phyloP scores from a whole-genome alignment of 2,329 filamentous ascomycete species.

The Aspergillus melleus region DNA sequence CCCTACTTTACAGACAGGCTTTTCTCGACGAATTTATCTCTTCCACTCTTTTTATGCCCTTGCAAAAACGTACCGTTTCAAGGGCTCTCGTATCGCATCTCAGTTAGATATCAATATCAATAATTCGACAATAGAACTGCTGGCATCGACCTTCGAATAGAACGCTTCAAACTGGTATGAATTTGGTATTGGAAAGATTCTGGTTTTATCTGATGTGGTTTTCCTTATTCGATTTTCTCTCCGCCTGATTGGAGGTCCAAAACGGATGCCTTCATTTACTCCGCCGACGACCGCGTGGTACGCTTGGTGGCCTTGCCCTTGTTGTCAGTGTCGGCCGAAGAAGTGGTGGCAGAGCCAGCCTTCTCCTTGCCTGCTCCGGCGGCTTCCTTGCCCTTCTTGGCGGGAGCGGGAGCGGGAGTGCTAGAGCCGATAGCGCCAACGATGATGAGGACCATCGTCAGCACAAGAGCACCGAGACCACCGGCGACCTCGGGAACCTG shows the following conservation, averaged over 20 bases:
- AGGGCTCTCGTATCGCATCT: background rate
- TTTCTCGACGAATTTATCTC: background rate
- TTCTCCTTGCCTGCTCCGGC: slow-evolving; percentile 62
- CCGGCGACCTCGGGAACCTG: slow-evolving; percentile 90
- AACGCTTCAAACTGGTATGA: background rate
- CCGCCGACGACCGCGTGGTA: slow-evolving; percentile 47
- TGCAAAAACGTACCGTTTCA: background rate
- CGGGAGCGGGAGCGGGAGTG: slow-evolving; percentile 63
- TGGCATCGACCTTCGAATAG: background rate
- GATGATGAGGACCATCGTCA: slow-evolving; percentile 71
- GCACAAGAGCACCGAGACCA: slow-evolving; percentile 68
- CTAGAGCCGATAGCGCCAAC: slow-evolving; percentile 65
- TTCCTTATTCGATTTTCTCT: background rate
- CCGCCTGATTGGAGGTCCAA: background rate
- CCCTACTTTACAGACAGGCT: background rate
- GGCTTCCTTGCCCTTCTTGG: slow-evolving; percentile 74
- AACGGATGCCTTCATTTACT: slow-evolving; percentile 26
- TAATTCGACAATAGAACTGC: background rate
- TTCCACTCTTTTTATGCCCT: background rate
- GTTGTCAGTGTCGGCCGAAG: slow-evolving; percentile 70
- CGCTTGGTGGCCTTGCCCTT: slow-evolving; percentile 69
- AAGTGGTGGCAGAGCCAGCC: slow-evolving; percentile 63
- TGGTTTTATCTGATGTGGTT: background rate
- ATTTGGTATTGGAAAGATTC: background rate
- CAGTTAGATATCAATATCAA: background rate